Conservation (phyloP, 1,284 basidiomycete species). For the Tremellales sp. region DNA sequence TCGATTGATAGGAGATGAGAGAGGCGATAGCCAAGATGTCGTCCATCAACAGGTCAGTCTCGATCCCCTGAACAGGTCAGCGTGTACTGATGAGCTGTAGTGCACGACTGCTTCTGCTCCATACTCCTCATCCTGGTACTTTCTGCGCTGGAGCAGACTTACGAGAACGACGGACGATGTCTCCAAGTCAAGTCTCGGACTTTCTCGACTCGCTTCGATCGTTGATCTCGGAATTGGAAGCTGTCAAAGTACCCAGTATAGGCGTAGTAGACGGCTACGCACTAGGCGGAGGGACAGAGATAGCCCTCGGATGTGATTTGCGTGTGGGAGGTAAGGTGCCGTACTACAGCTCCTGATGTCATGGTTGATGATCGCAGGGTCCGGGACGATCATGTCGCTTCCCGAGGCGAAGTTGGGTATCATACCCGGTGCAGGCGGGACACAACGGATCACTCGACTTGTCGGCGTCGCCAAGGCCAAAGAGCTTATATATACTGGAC, state of each 20-base stretch:
- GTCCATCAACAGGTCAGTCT: conserved; percentile 63
- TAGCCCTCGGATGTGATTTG: conserved; percentile 81
- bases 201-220: conserved; percentile 75
- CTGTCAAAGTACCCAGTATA: conserved; percentile 79
- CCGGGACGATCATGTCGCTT: conserved; percentile 60
- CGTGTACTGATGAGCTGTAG: not conserved
- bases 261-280: conserved; percentile 91
- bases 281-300: conserved; percentile 83
- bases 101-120: conserved; percentile 71
- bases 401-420: conserved; percentile 84
- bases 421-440: conserved; percentile 93
- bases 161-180: conserved; percentile 77
- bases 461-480: conserved; percentile 80
- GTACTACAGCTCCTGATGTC: not conserved
- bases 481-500: conserved; percentile 77
- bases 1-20: conserved; percentile 61
- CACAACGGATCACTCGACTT: conserved; percentile 76
- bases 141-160: conserved; percentile 95
- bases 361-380: conserved; percentile 1
- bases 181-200: conserved; percentile 63
- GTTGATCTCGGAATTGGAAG: conserved; percentile 69
- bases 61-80: not conserved
- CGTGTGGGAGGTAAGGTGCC: conserved; percentile 67
- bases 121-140: conserved; percentile 66
- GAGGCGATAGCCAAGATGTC: conserved; percentile 63